Evolutionary conservation across 2,329 filamentous ascomycete species (phyloP).

Genomic region (Fusarium odoratissimum): DNA sequence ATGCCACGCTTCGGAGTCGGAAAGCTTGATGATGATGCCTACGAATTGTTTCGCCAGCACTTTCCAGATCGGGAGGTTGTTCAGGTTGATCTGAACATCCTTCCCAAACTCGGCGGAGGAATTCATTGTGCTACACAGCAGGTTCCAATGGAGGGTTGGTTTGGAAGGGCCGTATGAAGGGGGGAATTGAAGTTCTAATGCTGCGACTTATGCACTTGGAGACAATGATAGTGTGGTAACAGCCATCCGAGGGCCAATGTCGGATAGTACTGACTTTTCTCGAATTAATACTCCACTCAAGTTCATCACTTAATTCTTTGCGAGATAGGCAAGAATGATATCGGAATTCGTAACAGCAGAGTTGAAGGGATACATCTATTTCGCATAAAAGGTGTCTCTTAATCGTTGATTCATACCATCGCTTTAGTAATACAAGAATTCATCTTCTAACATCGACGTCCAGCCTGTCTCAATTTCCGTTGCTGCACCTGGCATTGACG

Average conservation of each 20-base stretch:
- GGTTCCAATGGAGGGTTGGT: constrained; percentile 16
- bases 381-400: background rate
- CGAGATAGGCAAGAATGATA: no score
- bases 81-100: constrained; percentile 13
- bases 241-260: no score
- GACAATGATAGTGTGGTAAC: background rate
- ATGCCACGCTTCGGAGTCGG: constrained; percentile 45
- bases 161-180: background rate
- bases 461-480: background rate
- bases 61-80: constrained; percentile 34
- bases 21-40: constrained; percentile 38
- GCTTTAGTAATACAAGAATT: background rate
- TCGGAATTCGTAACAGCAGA: no score
- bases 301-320: background rate
- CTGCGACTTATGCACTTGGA: background rate
- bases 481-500: background rate
- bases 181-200: background rate
- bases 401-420: background rate
- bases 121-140: constrained; percentile 48
- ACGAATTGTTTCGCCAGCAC: constrained; percentile 11
- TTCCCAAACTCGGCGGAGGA: constrained; percentile 39
- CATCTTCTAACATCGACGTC: background rate
- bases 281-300: background rate
- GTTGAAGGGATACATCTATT: background rate
- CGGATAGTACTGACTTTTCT: background rate